Base-by-base conservation (phyloP, 1,139 yeast species). In the Pichia sp. region DNA sequence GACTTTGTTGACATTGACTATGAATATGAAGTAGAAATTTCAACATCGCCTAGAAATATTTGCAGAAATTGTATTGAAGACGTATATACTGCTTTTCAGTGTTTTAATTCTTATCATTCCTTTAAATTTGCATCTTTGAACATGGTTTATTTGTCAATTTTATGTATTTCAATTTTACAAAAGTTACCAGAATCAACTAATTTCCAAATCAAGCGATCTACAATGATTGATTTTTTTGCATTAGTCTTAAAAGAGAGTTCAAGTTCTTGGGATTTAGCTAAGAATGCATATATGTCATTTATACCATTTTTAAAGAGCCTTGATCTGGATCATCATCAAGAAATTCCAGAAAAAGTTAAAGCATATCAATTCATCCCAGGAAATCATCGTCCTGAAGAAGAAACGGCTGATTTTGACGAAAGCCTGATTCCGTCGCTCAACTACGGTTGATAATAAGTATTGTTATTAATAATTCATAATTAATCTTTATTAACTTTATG, bases 391-490 rank as follows among this genome's bases (percentile, higher is more conserved):
- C 24, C 33, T 6, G 33, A 31, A 8, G 33, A 31, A 35, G 37
- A 35, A 25, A 30, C 10, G 6, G 25, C 30, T 12, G 45, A 37
- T 29, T 24, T 37, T 7, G 45, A 37, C 28, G 43, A 41, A 26
- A 41, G 43, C 30, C n/a, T 41, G 12, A 41, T 41, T 10, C 43
- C 43, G 4, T 41, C 43, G 2, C 31, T 41, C 5, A 41, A 41
- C 23, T 41, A 41, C 12, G n/a, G 34, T 6, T 32, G 20, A 20
- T 11, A 5, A 11, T 5, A 12, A 9, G 10, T 9, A 29, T 10
- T 8, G 5, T 8, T 11, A 12, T 29, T 26, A 7, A 26, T 26
- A 20, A 9, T 6, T 31, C 16, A 12, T 9, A 8, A 20, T 31
- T 31, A 9, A 16, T 16, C 16, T 16, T 16, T 16, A 16, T 16